A percentile compares a stretch with the other conserved stretches of the same genome.
phyloP scores from a whole-genome alignment of 1,284 basidiomycete species.

The Peniophora sp. region DNA sequence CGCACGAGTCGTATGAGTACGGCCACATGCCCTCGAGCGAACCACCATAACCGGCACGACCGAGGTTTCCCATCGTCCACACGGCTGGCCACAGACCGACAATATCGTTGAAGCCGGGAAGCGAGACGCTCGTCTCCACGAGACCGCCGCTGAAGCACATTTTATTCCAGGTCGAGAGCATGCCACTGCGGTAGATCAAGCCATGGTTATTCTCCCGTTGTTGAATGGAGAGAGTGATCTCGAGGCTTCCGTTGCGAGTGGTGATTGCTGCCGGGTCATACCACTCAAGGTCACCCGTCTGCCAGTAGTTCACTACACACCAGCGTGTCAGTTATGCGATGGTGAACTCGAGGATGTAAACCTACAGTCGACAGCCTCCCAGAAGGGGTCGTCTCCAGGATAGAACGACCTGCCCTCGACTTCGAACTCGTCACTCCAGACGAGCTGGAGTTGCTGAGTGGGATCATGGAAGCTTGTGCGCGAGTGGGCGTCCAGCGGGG shows the following conservation, averaged over 20 bases:
- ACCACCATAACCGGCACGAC: slow-evolving; percentile 53
- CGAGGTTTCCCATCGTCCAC: slow-evolving; percentile 48
- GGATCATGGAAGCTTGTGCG: slow-evolving; percentile 48
- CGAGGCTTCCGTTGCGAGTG: slow-evolving; percentile 71
- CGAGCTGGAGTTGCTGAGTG: slow-evolving; percentile 22
- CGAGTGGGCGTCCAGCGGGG: slow-evolving; percentile 43
- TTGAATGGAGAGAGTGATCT: slow-evolving; percentile 61
- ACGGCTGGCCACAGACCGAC: slow-evolving; percentile 47
- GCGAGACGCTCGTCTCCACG: slow-evolving; percentile 62
- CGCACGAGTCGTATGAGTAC: slow-evolving; percentile 49
- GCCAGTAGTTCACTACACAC: slow-evolving; percentile 52
- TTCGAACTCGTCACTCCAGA: slow-evolving; percentile 54
- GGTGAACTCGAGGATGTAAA: too few relatives aligned
- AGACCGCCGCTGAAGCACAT: slow-evolving; percentile 91
- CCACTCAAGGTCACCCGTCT: slow-evolving; percentile 30
- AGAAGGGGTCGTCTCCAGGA: slow-evolving; percentile 52
- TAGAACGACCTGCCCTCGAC: slow-evolving; percentile 60
- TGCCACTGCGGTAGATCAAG: slow-evolving; percentile 68
- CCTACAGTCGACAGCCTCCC: slow-evolving; percentile 53
- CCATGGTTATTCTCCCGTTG: slow-evolving; percentile 51
- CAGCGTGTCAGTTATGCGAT: too few relatives aligned
- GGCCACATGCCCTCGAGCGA: slow-evolving; percentile 54
- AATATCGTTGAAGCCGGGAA: slow-evolving; percentile 67
- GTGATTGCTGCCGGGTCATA: slow-evolving; percentile 76
- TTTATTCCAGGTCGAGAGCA: slow-evolving; percentile 81